Evolutionary conservation across 495 filamentous ascomycete genomes (phyloP).

Genomic region (Podospora pseudopauciseta): DNA sequence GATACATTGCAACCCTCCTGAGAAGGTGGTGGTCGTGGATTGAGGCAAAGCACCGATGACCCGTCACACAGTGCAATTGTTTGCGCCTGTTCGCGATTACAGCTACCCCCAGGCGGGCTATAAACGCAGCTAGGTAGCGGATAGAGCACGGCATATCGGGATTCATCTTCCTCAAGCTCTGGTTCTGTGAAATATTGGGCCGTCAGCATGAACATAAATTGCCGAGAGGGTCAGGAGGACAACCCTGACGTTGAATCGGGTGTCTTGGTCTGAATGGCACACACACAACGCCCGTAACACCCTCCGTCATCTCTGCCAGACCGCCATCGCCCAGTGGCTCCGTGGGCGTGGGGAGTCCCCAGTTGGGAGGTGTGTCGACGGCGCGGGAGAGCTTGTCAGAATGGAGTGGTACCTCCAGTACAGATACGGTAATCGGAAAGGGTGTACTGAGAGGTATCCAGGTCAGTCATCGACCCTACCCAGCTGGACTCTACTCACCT

Average conservation of each 20-base stretch:
- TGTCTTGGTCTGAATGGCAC: not conserved
- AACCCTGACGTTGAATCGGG: not conserved
- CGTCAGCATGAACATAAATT: conserved; percentile 13
- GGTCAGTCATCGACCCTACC: not conserved
- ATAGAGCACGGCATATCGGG: not conserved
- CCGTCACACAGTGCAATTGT: not conserved
- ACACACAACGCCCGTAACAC: conserved; percentile 2
- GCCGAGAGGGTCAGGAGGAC: conserved; percentile 6
- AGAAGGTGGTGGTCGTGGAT: not conserved
- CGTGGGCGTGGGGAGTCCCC: not conserved
- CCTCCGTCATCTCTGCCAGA: not conserved
- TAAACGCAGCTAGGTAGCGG: not conserved
- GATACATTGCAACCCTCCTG: too few species aligned
- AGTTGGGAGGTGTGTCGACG: not conserved
- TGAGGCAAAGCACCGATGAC: not conserved
- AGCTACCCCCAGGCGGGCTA: not conserved
- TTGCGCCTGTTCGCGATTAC: not conserved
- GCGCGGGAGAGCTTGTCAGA: not conserved
- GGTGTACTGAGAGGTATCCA: not conserved
- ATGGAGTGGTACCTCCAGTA: not conserved
- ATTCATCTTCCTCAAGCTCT: not conserved
- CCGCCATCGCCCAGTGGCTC: not conserved
- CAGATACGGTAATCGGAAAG: not conserved
- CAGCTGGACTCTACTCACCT: not conserved
- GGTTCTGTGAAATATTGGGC: not conserved